Evolutionary conservation across 192 early-diverging fungal genomes (phyloP), one percentile per base, ranked within the genome.

Genomic region (Gaertneriomyces semiglobifer): DNA sequence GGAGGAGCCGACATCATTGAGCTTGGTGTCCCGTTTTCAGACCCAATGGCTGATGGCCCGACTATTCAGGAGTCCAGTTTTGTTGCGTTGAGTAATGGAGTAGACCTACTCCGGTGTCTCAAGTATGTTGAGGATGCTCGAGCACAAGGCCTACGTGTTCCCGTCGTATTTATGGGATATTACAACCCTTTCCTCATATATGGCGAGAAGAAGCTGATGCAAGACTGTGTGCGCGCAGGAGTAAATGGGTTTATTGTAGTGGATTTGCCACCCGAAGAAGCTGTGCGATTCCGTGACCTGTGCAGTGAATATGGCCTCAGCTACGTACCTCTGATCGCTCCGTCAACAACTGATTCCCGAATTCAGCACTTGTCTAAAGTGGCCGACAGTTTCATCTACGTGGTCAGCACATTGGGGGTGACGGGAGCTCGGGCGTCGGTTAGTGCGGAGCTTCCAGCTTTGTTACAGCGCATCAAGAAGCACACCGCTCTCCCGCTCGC

Each of bases 161-260:
- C 97, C 4, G 83, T 99, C 48, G 82, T 99, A 19, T 93, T 99
- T 67, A 98, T 99, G 95, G 97, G 95, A 33, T 99, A 99, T 87
- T 96, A 92, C 82, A 99, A 99, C 79, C 94, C 97, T 45, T 88
- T 98, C 62, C 84, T 94, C 63, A 91, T 86, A 68, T 98, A 96
- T 74, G 97, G 97, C 20, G 94, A 97, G 80, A 73, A 88, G 71
- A 77, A 79, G 59, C 81, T 99, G 46, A 91, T 96, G 72, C 68
- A 86, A 44, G 88, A 92, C 51, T 95, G 95, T 76, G 86, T 82
- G 41, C 77, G 86, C 52, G 90, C 84, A 53, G 93, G 94, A 51
- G 88, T 98, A 25, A 88, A 95, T 68, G 97, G 97, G 11, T 97
- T 93, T 74, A 97, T 99, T 75, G 85, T 96, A 44, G 95, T 99